Percentiles rank a stretch among this genome's conserved stretches.
These are phyloP conservation scores for Malania oleifera DNA, from an alignment of 164 flowering plant genomes.

Conservation along the genomic window DNA sequence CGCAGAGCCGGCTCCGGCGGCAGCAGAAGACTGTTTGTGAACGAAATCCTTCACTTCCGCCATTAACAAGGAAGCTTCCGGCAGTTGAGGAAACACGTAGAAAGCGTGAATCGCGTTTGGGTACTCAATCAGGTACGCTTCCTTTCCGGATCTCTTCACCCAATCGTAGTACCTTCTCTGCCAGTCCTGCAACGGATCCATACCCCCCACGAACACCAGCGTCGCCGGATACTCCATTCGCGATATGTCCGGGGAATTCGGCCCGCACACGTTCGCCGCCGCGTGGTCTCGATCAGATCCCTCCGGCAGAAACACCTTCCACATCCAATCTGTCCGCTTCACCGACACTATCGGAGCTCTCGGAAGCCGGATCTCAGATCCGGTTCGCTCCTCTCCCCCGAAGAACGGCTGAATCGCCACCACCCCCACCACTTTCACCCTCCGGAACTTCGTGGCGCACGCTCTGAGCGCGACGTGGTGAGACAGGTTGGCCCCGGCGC, in stretches of 20 bases:
- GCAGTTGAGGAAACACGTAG: slow-evolving; percentile 38
- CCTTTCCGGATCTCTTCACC: slow-evolving; percentile 33
- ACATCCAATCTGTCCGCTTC: slow-evolving; percentile 31
- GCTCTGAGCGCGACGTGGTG: slow-evolving; percentile 45
- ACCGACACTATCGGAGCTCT: slow-evolving; percentile 21
- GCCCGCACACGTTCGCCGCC: slow-evolving; percentile 38
- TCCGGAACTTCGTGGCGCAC: not conserved
- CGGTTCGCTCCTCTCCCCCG: slow-evolving; percentile 50
- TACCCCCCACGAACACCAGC: slow-evolving; percentile 39
- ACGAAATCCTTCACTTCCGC: slow-evolving; percentile 28
- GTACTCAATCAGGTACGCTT: slow-evolving; percentile 30
- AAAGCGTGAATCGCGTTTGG: slow-evolving; percentile 40
- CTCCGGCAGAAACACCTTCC: slow-evolving; percentile 47
- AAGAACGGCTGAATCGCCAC: slow-evolving; percentile 43
- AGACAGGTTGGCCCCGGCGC: slow-evolving; percentile 70
- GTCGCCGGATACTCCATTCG: slow-evolving; percentile 31
- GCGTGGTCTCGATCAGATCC: slow-evolving; percentile 42
- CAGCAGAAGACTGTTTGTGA: not conserved
- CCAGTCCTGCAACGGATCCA: slow-evolving; percentile 53
- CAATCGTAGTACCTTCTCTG: slow-evolving; percentile 39
- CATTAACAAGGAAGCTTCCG: slow-evolving; percentile 21
- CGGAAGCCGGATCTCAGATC: slow-evolving; percentile 28
- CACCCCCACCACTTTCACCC: slow-evolving; percentile 17
- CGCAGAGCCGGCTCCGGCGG: slow-evolving; percentile 5
- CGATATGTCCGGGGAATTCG: slow-evolving; percentile 25